Conservation (phyloP, 805 yeast species). For the Metschnikowia gelsemii region DNA sequence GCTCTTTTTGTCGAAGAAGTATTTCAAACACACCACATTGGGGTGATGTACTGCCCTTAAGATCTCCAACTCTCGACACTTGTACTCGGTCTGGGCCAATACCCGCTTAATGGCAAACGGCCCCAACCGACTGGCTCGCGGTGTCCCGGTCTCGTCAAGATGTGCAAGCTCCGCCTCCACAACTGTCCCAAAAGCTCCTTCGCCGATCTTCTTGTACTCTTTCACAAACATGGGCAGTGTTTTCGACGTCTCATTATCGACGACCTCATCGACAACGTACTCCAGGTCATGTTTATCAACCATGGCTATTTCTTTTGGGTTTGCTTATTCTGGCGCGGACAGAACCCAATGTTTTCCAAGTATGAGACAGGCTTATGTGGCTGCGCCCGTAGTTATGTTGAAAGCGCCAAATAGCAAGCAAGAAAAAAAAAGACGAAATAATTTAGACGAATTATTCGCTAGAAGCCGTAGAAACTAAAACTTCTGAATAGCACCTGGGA, state of each 20-base stretch:
- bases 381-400: no score
- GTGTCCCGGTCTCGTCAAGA: constrained; percentile 27
- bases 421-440: no score
- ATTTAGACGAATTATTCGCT: no score
- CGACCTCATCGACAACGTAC: constrained; percentile 46
- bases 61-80: constrained; percentile 76
- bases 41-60: constrained; percentile 77
- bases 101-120: constrained; percentile 84
- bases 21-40: constrained; percentile 67
- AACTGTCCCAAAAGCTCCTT: constrained; percentile 86
- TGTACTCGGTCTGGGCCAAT: constrained; percentile 85
- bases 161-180: constrained; percentile 61
- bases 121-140: constrained; percentile 54
- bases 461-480: no score
- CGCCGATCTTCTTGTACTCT: constrained; percentile 75
- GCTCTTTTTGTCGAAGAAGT: constrained; percentile 67
- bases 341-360: no score
- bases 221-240: constrained; percentile 63
- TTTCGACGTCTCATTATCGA: constrained; percentile 54
- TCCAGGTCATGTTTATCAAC: constrained; percentile 24
- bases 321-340: no score
- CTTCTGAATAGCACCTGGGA: no score
- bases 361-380: no score
- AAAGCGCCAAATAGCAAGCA: no score
- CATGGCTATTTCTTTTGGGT: constrained; percentile 1